Evolutionary conservation across 331 rosid species (phyloP).

Genomic region (Phaseolus coccineus): DNA sequence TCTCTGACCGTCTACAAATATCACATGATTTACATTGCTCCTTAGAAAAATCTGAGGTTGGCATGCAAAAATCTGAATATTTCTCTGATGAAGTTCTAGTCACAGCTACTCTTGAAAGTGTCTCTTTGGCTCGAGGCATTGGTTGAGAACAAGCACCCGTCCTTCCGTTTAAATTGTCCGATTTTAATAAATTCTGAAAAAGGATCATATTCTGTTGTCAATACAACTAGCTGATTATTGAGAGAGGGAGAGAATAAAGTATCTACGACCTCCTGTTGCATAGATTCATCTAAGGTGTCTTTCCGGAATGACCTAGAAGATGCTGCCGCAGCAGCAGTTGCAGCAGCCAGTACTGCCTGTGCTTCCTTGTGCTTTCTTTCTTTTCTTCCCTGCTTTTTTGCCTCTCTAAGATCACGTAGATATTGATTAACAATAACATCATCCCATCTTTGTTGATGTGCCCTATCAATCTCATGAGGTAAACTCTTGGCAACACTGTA

Average conservation of each 20-base stretch:
- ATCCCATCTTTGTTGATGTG: conserved; percentile 81
- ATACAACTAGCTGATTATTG: conserved; percentile 11
- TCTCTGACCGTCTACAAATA: conserved; percentile 88
- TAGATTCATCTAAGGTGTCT: conserved; percentile 72
- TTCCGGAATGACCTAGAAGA: conserved; percentile 94
- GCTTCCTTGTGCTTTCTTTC: conserved; percentile 97
- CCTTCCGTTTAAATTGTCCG: conserved; percentile 57
- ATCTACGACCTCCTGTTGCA: conserved; percentile 73
- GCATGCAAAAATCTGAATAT: conserved; percentile 62
- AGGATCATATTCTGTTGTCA: conserved; percentile 29
- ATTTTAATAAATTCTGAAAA: conserved; percentile 61
- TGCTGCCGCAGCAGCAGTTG: conserved; percentile 97
- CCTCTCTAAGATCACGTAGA: conserved; percentile 85
- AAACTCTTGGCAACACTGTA: conserved; percentile 67
- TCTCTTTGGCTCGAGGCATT: conserved; percentile 82
- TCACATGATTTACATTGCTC: conserved; percentile 89
- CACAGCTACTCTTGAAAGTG: conserved; percentile 77
- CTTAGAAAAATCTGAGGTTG: conserved; percentile 67
- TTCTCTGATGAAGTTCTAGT: conserved; percentile 76
- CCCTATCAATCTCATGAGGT: conserved; percentile 75
- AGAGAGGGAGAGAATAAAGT: conserved; percentile 9
- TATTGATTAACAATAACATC: conserved; percentile 82
- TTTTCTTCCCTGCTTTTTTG: conserved; percentile 95
- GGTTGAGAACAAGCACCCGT: conserved; percentile 69
- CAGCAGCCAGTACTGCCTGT: conserved; percentile 99